These are phyloP conservation scores for Pseudognaphalium luteoalbum DNA, from an alignment of 129 eudicot genomes.

Conservation along the genomic window DNA sequence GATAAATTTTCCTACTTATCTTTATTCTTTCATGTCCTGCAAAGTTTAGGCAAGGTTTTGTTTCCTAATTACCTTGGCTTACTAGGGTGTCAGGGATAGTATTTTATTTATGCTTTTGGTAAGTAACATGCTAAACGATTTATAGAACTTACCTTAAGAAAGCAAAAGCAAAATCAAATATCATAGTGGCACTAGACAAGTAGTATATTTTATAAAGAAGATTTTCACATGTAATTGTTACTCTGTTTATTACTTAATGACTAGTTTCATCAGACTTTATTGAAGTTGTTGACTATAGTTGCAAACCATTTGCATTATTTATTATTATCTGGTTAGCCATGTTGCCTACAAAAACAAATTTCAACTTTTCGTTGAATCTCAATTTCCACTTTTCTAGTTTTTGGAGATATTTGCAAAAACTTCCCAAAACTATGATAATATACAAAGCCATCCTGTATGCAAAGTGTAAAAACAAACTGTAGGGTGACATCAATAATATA, in stretches of 20 bases:
- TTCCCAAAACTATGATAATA: constrained; percentile 9
- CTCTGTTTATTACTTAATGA: not conserved
- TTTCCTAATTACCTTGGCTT: not conserved
- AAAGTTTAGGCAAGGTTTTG: not conserved
- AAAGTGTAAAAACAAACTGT: not conserved
- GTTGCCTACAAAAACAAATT: constrained; percentile 26
- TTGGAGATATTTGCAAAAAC: constrained; percentile 11
- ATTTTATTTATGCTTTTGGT: constrained; percentile 3
- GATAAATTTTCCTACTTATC: constrained; percentile 13
- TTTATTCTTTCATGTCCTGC: constrained; percentile 3
- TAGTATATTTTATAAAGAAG: not conserved
- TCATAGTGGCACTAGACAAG: not conserved
- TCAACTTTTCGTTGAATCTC: constrained; percentile 10
- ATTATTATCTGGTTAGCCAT: constrained; percentile 18
- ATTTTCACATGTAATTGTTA: not conserved
- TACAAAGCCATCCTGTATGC: not conserved
- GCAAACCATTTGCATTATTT: constrained; percentile 23
- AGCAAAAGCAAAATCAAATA: not conserved
- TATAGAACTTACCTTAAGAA: not conserved
- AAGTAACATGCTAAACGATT: not conserved
- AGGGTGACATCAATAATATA: not conserved
- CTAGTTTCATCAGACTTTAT: constrained; percentile 15
- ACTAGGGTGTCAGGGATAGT: not conserved
- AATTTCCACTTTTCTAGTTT: constrained; percentile 7
- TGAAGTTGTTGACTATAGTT: constrained; percentile 18